Evolutionary conservation across 2,329 filamentous ascomycete genomes (phyloP).

Genomic region (Rhytidhysteron rufulum): DNA sequence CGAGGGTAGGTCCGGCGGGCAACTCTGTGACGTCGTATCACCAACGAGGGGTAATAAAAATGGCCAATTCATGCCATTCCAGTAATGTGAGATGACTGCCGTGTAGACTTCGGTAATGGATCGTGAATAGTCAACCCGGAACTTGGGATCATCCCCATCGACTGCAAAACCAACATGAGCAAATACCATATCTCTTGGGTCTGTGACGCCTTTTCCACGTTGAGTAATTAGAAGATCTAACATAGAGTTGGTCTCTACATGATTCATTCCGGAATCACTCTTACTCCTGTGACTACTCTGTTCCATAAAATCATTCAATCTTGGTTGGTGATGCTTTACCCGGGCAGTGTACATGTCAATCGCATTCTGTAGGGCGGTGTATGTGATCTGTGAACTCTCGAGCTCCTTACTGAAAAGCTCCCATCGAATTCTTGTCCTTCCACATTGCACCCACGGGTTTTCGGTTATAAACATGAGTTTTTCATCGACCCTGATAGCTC

Average conservation of each 20-base stretch:
- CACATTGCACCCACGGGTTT: conserved; percentile 1
- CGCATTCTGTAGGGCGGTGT: background rate
- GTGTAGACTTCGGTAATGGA: background rate
- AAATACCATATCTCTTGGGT: conserved; percentile 1
- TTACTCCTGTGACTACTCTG: background rate
- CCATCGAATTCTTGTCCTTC: background rate
- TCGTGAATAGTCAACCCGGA: background rate
- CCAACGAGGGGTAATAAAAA: background rate
- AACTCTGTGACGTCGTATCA: background rate
- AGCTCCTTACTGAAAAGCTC: no score
- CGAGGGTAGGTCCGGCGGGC: conserved; percentile 1
- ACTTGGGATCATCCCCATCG: background rate
- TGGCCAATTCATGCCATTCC: no score
- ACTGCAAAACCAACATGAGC: background rate
- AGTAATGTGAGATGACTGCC: background rate
- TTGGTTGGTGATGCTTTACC: background rate
- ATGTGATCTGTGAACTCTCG: no score
- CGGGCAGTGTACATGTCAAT: background rate
- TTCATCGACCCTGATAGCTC: background rate
- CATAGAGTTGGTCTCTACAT: background rate
- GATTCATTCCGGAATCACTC: background rate
- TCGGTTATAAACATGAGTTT: background rate
- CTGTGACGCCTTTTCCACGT: background rate
- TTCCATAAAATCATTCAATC: background rate
- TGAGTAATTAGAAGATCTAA: background rate